Conservation (phyloP, 164 flowering plant genomes). For the Akebia trifoliata region DNA sequence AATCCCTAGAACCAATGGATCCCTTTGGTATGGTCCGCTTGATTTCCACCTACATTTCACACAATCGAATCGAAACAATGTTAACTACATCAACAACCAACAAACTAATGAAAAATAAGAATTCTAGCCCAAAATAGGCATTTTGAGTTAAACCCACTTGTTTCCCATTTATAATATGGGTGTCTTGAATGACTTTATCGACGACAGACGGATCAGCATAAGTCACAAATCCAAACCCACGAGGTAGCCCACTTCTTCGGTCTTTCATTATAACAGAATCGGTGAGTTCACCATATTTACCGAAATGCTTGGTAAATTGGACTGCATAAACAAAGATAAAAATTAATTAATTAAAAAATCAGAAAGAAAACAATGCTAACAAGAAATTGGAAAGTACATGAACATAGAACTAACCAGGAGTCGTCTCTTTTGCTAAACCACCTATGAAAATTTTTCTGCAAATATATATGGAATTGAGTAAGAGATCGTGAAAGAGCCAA, state of each 20-base stretch:
- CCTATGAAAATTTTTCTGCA: conserved; percentile 85
- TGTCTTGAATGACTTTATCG: conserved; percentile 69
- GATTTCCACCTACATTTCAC: conserved; percentile 60
- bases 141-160: conserved; percentile 40
- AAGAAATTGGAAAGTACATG: background rate
- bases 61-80: background rate
- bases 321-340: conserved; percentile 31
- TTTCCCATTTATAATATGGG: conserved; percentile 70
- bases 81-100: background rate
- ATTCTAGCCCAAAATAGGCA: background rate
- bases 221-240: conserved; percentile 91
- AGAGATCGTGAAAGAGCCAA: background rate
- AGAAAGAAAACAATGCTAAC: conserved; percentile 4
- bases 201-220: conserved; percentile 81
- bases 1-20: conserved; percentile 48
- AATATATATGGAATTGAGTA: conserved; percentile 12
- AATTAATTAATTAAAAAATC: background rate
- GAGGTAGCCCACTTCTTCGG: conserved; percentile 66
- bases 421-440: conserved; percentile 82
- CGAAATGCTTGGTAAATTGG: conserved; percentile 63
- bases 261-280: conserved; percentile 92
- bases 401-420: conserved; percentile 43
- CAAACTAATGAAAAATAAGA: conserved; percentile 2
- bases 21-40: conserved; percentile 87
- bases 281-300: conserved; percentile 76